These are phyloP conservation scores for Saccharomyces jurei DNA, from an alignment of 805 yeast genomes.

Conservation along the genomic window DNA sequence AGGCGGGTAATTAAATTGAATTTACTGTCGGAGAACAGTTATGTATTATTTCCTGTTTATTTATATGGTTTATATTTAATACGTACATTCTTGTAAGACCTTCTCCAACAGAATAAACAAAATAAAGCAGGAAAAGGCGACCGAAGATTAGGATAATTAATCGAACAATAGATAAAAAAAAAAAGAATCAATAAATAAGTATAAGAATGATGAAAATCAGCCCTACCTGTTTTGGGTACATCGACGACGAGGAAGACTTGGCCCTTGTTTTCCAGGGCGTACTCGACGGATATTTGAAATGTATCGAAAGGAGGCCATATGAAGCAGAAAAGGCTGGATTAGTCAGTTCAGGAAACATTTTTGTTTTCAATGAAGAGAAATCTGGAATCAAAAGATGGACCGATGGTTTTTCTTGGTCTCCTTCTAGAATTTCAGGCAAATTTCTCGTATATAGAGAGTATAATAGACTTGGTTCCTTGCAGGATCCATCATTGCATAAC, in stretches of 20 bases:
- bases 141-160: not conserved
- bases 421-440: conserved; percentile 78
- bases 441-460: conserved; percentile 74
- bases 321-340: conserved; percentile 63
- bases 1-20: not conserved
- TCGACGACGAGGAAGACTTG: conserved; percentile 79
- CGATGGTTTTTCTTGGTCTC: conserved; percentile 92
- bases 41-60: not conserved
- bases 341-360: conserved; percentile 70
- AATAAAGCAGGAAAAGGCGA: not conserved
- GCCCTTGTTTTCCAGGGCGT: conserved; percentile 74
- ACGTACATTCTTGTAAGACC: not conserved
- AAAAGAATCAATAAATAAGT: not conserved
- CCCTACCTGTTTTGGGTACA: conserved; percentile 69
- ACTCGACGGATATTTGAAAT: conserved; percentile 47
- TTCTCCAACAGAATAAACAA: not conserved
- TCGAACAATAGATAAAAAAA: not conserved
- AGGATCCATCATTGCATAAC: not conserved
- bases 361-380: conserved; percentile 74
- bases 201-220: conserved; percentile 22
- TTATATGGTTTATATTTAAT: not conserved
- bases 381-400: conserved; percentile 93
- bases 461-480: not conserved
- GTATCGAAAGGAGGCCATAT: conserved; percentile 72
- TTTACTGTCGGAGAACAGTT: not conserved